Base-by-base conservation (phyloP, 768 basidiomycete species). In the Tylopilus cervinicoccineus region DNA sequence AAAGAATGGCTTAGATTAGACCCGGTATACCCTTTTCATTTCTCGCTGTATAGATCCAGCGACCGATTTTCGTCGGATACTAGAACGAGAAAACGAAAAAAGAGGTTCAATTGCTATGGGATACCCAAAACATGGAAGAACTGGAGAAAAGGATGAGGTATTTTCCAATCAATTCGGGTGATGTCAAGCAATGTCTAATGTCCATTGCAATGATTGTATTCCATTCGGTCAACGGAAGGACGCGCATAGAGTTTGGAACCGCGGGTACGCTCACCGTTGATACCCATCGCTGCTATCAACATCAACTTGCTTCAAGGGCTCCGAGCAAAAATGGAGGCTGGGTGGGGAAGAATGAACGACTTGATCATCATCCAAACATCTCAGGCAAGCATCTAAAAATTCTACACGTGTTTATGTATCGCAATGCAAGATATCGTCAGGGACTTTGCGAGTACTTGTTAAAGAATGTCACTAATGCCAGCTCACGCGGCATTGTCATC, bases 321-420 rank as follows among this genome's bases (percentile, higher is more conserved):
- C 19, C 72, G 89, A 57, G 89, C 84, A 2, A 75, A 70, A 53
- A 93, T 94, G 92, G 85, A 88, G 56, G 90, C 90, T 8, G 92
- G 92, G 2, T 92, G 86, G 79, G 76, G 87, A n/a, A 78, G 87
- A 47, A 93, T 94, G 88, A 94, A 94, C 61, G 88, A 93, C 64
- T 67, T 94, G 48, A 87, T 81, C 40, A 71, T 92, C 44, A 83
- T 88, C 36, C 89, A 92, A 61, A 77, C 88, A 10, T 88, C 88
- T 13, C 88, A 93, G 75, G 89, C 80, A 36, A 38, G 68, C 37
- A 38, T 27, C 11, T 41, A 16, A 33, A 16, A 31, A 27, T 24
- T 4, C 14, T 6, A 27, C 20, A 27, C 31, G 19, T 3, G 22
- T 17, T 22, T 24, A 28, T 29, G 38, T 46, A 6, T 26, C 34